Evolutionary conservation across 805 yeast genomes (phyloP), one percentile per base, ranked within the genome.

Genomic region (Tetrapisispora namnaoensis): DNA sequence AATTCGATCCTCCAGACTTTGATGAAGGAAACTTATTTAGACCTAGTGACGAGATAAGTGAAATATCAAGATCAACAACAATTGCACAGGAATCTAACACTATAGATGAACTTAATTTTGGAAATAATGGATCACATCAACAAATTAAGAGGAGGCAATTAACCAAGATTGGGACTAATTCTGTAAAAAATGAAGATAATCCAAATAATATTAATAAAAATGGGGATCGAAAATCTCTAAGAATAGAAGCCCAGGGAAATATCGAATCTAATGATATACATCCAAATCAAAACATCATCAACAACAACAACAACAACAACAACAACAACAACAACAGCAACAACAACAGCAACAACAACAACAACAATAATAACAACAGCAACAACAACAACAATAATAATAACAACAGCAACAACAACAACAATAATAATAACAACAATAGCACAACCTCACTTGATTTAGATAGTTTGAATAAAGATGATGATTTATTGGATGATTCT

Each of bases 401-500:
- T 8, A 8, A 8, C 4, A 24, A 24, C 28, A 24, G 8, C 28
- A 24, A 24, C 28, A 24, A 17, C 9, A 44, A 16, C n/a, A 21
- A 18, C n/a, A n/a, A 8, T 11, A 32, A 10, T 9, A 16, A 18
- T 14, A 37, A 7, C 13, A 28, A 38, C 16, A 21, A 37, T 16
- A 21, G 39, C 18, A 17, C 27, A 5, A 8, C 22, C 2, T n/a
- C 24, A 27, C 32, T 28, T 18, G 44, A 42, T 20, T 24, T 32
- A 6, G 45, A 55, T 9, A 53, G 45, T 36, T 32, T 41, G 10
- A 21, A 41, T 27, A 46, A 50, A 27, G 55, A 53, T 27, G 66
- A 70, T n/a, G 73, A 69, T 39, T 51, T 67, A 42, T 62, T 72
- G 48, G 82, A 78, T 38, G 82, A 78, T 55, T 77, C 83, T 1